phyloP scores from a whole-genome alignment of 2,329 filamentous ascomycete species.

The Dendrostoma leiphaemia region DNA sequence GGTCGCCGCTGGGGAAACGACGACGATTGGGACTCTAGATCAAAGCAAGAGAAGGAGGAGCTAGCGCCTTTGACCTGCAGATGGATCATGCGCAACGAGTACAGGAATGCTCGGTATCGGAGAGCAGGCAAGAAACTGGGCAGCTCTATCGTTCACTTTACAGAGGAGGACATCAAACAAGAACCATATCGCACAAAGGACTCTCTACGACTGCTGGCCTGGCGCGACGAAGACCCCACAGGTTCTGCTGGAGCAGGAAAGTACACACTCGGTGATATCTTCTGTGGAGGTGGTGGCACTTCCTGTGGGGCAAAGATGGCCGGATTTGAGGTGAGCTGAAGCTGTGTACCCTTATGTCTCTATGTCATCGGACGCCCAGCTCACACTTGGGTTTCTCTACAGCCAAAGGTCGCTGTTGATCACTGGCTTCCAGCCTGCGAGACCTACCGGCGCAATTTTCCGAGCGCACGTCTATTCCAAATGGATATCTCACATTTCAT shows the following conservation, averaged over 20 bases:
- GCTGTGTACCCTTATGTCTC: no score
- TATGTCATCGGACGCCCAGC: no score
- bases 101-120: constrained; percentile 26
- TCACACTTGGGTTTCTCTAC: no score
- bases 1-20: constrained; percentile 26
- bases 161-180: constrained; percentile 26
- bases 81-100: constrained; percentile 42
- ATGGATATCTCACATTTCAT: constrained; percentile 51
- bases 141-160: constrained; percentile 31
- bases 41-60: constrained; percentile 19
- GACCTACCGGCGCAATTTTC: constrained; percentile 60
- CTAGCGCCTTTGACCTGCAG: constrained; percentile 48
- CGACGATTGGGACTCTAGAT: not conserved
- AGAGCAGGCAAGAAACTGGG: constrained; percentile 25
- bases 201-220: constrained; percentile 30
- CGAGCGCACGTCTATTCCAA: constrained; percentile 39
- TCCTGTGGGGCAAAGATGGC: constrained; percentile 59
- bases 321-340: constrained; percentile 44
- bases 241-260: constrained; percentile 21
- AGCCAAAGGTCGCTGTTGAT: constrained; percentile 63
- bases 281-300: constrained; percentile 70
- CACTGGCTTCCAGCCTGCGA: constrained; percentile 51
- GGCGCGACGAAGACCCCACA: constrained; percentile 34
- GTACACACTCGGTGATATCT: constrained; percentile 70
- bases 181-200: constrained; percentile 23